These are phyloP conservation scores for Penicillium diatomitis DNA, from an alignment of 495 filamentous ascomycete genomes.

Conservation along the genomic window DNA sequence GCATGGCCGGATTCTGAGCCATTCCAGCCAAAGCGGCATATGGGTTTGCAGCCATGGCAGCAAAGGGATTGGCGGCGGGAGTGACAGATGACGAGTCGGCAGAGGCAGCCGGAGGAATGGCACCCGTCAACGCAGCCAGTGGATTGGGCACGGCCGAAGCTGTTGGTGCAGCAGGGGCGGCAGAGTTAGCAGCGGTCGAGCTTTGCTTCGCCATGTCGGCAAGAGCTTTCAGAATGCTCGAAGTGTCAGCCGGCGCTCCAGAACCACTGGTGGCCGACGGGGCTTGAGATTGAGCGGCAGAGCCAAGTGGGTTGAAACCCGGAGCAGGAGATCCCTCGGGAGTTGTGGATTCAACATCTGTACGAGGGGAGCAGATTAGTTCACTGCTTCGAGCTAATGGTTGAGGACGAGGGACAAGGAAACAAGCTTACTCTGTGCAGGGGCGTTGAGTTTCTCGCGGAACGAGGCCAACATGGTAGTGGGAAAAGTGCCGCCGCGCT, in stretches of 20 bases:
- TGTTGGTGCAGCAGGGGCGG: conserved; percentile 45
- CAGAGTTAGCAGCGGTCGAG: conserved; percentile 47
- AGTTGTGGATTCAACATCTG: conserved; percentile 64
- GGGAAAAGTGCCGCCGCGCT: conserved; percentile 88
- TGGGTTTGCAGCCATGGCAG: conserved; percentile 45
- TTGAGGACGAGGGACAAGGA: not conserved
- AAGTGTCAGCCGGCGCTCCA: conserved; percentile 47
- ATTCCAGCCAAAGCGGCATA: conserved; percentile 37
- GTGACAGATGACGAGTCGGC: conserved; percentile 36
- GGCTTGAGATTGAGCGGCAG: not conserved
- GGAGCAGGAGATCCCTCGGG: conserved; percentile 70
- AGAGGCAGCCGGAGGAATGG: conserved; percentile 33
- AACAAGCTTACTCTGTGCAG: conserved; percentile 52
- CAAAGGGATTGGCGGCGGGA: conserved; percentile 52
- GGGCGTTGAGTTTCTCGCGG: conserved; percentile 69
- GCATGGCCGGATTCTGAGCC: conserved; percentile 31
- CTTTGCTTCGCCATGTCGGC: conserved; percentile 82
- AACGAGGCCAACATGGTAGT: conserved; percentile 70
- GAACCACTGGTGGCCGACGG: conserved; percentile 18
- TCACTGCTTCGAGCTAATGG: conserved; percentile 3
- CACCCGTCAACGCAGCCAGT: conserved; percentile 47
- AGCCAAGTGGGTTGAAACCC: conserved; percentile 33
- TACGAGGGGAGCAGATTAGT: conserved; percentile 5
- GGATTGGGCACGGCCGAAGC: conserved; percentile 41
- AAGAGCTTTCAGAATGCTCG: conserved; percentile 70